Conservation (phyloP, 371 early-diverging fungal genomes). For the Blastocladiella emersonii region DNA sequence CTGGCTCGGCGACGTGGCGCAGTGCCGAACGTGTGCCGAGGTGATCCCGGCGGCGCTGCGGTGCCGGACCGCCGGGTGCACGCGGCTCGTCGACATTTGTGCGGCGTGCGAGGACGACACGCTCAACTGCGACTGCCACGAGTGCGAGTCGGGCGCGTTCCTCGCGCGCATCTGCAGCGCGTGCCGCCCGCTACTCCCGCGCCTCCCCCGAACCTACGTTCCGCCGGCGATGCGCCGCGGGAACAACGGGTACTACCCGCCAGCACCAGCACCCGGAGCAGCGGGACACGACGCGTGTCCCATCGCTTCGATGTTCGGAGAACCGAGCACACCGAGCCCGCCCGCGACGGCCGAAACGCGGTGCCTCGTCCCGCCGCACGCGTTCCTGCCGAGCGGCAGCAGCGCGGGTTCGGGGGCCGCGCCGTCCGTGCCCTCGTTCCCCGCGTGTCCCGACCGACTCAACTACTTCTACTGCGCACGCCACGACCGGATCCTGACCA, state of each 20-base stretch:
- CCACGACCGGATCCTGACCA: neutral
- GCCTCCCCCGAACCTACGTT: neutral
- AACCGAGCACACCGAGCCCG: too few relatives aligned
- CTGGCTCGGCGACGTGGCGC: neutral
- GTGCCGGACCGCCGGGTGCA: neutral
- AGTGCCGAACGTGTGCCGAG: neutral
- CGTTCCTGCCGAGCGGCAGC: too few relatives aligned
- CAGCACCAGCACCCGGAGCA: too few relatives aligned
- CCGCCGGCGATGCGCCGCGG: too few relatives aligned
- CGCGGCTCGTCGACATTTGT: neutral
- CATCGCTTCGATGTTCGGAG: too few relatives aligned
- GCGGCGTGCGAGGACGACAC: neutral
- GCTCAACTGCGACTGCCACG: neutral
- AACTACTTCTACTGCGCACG: neutral
- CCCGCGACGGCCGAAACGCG: too few relatives aligned
- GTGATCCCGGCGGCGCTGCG: neutral
- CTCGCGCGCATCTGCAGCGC: neutral
- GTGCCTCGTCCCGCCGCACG: too few relatives aligned
- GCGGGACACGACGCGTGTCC: too few relatives aligned
- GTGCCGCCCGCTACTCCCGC: neutral
- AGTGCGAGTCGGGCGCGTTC: neutral
- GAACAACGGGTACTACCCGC: too few relatives aligned
- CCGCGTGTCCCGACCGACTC: neutral
- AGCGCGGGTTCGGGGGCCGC: neutral
- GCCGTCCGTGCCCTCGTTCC: neutral